phyloP scores from a whole-genome alignment of 2,329 filamentous ascomycete species.

The Fusarium sp. region DNA sequence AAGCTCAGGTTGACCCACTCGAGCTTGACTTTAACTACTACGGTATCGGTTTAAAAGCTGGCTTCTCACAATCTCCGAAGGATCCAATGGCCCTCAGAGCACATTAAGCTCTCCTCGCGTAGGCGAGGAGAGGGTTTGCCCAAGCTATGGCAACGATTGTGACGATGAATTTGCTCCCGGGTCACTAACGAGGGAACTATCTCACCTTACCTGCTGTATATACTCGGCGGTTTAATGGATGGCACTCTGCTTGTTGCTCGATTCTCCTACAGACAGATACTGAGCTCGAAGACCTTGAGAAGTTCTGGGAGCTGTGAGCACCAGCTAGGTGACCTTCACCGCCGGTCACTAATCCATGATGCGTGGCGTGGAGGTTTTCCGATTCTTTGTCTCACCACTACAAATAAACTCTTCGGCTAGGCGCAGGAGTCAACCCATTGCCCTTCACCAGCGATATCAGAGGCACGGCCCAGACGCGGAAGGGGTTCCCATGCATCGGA shows the following conservation, averaged over 20 bases:
- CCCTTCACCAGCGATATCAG: no score
- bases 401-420: not conserved
- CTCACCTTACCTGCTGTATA: not conserved
- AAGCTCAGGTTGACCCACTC: not conserved
- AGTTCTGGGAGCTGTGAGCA: not conserved
- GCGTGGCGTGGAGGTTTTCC: not conserved
- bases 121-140: no score
- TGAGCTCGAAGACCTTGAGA: not conserved
- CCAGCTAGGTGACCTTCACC: not conserved
- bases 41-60: not conserved
- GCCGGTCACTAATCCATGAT: not conserved
- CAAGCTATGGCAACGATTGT: not conserved
- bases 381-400: not conserved
- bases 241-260: not conserved
- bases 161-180: not conserved
- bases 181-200: not conserved
- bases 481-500: not conserved
- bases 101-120: not conserved
- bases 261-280: not conserved
- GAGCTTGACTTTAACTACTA: not conserved
- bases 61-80: no score
- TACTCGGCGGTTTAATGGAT: not conserved
- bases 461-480: no score
- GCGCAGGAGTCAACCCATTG: not conserved
- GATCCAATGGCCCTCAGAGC: not conserved